Base-by-base conservation (phyloP, 306 rosid genomes). In the Hylodesmum podocarpum region DNA sequence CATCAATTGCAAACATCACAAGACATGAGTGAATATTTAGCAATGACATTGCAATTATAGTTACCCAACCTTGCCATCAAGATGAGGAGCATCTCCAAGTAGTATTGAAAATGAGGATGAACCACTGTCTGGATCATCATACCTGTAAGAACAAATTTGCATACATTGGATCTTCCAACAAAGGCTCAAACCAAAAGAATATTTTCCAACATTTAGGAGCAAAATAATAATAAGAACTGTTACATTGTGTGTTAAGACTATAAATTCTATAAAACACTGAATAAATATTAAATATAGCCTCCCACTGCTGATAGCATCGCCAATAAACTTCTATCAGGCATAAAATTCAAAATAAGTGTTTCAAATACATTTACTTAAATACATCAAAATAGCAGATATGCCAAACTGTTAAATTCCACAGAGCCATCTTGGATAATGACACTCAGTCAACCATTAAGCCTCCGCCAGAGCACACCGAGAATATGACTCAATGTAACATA, bases 11-110 rank as follows among this genome's bases (percentile, higher is more conserved):
- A 61, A 78, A 61, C 70, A 81, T 37, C 57, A 25, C 70, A 76
- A 63, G 47, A n/a, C 36, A 80, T 50, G 16, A 77, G 39, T 72
- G 11, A 75, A 64, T 76, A 46, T 31, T 66, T 39, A 6, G 62
- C 24, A 78, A 66, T 29, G 54, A 80, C 40, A 41, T 84, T 68
- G 70, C 58, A 27, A 44, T 34, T 57, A 27, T 29, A 66, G 67
- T 46, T 59, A 73, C 54, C 85, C 64, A 49, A 92, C 96, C 89
- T 84, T 77, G 59, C 92, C 87, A 80, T 95, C 97, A 46, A 95
- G 97, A 89, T 95, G 99, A 84, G 99, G 94, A 50, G 99, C 85
- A 86, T 90, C 74, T 69, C 97, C 96, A 5, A 95, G 94, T 65
- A 95, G 93, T 22, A 95, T 90, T 24, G 99, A 95, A 79, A 95